Evolutionary conservation across 2,329 filamentous ascomycete species (phyloP).

Genomic region (Xylaria sp.): DNA sequence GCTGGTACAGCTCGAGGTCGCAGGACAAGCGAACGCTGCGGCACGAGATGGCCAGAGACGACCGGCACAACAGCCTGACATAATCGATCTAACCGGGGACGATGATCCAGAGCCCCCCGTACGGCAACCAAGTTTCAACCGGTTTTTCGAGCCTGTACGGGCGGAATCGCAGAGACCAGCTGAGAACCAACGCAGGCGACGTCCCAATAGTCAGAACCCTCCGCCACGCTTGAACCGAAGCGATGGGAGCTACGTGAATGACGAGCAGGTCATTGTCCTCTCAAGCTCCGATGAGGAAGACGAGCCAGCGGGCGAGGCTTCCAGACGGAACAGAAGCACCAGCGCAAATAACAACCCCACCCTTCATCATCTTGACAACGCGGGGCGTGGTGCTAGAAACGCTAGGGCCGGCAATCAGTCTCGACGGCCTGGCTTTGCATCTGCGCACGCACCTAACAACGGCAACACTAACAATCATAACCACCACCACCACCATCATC

Average conservation of each 20-base stretch:
- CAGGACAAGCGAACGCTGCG: conserved; percentile 5
- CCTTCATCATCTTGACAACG: conserved; percentile 1
- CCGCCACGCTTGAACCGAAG: conserved; percentile 29
- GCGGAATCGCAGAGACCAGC: conserved; percentile 9
- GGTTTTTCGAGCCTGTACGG: conserved; percentile 6
- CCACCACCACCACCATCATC: neutral
- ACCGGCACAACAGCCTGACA: conserved; percentile 15
- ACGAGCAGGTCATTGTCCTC: conserved; percentile 26
- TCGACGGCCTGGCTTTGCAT: conserved; percentile 2
- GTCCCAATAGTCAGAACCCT: conserved; percentile 21
- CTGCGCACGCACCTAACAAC: neutral
- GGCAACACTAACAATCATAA: too few relatives aligned
- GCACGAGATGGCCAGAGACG: neutral
- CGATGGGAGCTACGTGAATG: conserved; percentile 28
- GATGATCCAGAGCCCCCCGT: conserved; percentile 10
- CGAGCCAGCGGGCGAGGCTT: conserved; percentile 14
- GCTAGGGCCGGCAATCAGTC: conserved; percentile 4
- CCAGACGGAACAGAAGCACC: conserved; percentile 2
- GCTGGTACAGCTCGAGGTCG: conserved; percentile 25
- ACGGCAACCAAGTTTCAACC: conserved; percentile 1
- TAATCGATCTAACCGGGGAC: conserved; percentile 30
- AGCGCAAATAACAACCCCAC: neutral
- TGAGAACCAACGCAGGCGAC: conserved; percentile 23
- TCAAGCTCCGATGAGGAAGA: conserved; percentile 30
- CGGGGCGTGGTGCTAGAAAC: conserved; percentile 11